Evolutionary conservation across 2,329 filamentous ascomycete genomes (phyloP), one percentile per base, ranked within the genome.

Genomic region (Claviceps fusiformis): DNA sequence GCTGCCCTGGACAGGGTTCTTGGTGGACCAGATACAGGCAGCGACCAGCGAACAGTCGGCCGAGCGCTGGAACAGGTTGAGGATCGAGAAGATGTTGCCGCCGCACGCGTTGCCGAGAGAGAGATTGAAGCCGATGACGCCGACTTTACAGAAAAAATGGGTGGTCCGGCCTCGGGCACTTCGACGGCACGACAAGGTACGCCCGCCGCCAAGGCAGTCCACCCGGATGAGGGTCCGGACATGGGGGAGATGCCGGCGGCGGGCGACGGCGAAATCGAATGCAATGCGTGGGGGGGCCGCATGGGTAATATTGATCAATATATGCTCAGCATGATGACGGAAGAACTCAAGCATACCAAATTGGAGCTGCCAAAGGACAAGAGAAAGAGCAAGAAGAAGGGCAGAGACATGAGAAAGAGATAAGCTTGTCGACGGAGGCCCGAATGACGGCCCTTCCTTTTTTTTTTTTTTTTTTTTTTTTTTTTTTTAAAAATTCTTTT

Each of bases 81-180:
- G 70, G 93, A 98, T 63, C 82, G 81, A 50, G 93, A 98, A 66
- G 93, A 98, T 65, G 88, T 92, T 15, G 84, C 83, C 31, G 93
- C 93, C 0, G 93, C 93, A 2, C 86, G 87, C 53, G 81, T 87
- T 10, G 93, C 93, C 0, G 87, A 95, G 66, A 93, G 87, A 64
- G 93, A 98, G 68, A 85, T 93, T 50, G 83, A 89, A 63, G 86
- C 87, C 29, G 89, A 95, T 61, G 89, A 91, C 49, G 87, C 82
- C 5, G 90, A 95, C 64, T 95, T 95, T 61, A 83, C 83, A 3
- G 87, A 91, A 63, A 80, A 81, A 67, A 71, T 77, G 55, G 61
- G 75, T 62, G 54, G 65, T 62, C 56, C 69, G 5, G 65, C 65
- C 1, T 80, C 78, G 0, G 77, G 76, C 3, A 66, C 73, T 2